Evolutionary conservation across 176 grass and related monocot genomes (phyloP).

Genomic region (Oryza australiensis): DNA sequence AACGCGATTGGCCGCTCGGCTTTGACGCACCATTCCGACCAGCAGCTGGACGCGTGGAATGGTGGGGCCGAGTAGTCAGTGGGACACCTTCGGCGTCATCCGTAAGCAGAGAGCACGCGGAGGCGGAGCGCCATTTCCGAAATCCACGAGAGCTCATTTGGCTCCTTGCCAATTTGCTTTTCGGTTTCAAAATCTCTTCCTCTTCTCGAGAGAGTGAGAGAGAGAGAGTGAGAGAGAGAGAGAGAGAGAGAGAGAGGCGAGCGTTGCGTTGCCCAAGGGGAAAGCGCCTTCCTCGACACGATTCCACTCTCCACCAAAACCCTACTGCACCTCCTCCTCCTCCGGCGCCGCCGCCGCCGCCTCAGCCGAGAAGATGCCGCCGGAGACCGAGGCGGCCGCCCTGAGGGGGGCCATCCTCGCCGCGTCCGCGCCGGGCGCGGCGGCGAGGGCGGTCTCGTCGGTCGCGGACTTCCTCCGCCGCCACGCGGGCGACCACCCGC

Average conservation of each 20-base stretch:
- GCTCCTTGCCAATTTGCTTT: not conserved
- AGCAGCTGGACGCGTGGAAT: not conserved
- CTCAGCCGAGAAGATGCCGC: slow-evolving; percentile 28
- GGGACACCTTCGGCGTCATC: not conserved
- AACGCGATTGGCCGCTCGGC: not conserved
- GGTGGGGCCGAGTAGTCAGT: not conserved
- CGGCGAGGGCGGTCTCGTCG: slow-evolving; percentile 33
- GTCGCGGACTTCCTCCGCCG: slow-evolving; percentile 57
- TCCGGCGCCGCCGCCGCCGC: not conserved
- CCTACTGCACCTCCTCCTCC: not conserved
- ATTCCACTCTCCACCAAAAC: slow-evolving; percentile 23
- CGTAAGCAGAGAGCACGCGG: not conserved
- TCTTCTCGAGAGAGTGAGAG: not conserved
- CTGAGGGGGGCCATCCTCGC: slow-evolving; percentile 48
- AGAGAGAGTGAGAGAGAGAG: too few species aligned
- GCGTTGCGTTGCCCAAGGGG: not conserved
- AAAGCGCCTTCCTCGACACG: not conserved
- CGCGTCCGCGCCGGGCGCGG: slow-evolving; percentile 40
- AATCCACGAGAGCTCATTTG: slow-evolving; percentile 4
- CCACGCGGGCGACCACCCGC: slow-evolving; percentile 61
- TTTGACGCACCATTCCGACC: not conserved
- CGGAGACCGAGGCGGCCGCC: slow-evolving; percentile 36
- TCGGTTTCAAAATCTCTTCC: slow-evolving; percentile 10
- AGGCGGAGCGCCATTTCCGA: slow-evolving; percentile 38
- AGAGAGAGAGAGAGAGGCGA: not conserved